Conservation (phyloP, 495 filamentous ascomycete genomes). For the Penicillium subrubescens region DNA sequence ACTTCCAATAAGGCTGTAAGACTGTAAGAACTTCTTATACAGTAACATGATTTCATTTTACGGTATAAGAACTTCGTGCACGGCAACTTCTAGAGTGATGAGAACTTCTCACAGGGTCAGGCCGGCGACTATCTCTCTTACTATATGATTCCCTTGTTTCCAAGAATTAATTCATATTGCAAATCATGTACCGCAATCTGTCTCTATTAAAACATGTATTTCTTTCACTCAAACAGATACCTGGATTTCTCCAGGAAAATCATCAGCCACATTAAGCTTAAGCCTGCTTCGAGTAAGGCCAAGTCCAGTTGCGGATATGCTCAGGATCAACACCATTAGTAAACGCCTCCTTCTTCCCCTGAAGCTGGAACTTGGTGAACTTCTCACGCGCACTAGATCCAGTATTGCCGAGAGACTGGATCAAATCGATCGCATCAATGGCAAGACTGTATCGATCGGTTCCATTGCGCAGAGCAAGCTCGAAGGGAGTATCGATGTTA, state of each 20-base stretch:
- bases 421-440: constrained; percentile 70
- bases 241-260: not conserved
- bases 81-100: too few relatives aligned
- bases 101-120: too few relatives aligned
- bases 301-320: constrained; percentile 65
- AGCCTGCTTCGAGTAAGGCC: constrained; percentile 46
- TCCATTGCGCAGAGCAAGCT: constrained; percentile 70
- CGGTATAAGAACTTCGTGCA: too few relatives aligned
- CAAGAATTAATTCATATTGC: not conserved
- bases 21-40: too few relatives aligned
- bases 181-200: not conserved
- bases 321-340: constrained; percentile 67
- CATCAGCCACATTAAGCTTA: not conserved
- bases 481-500: constrained; percentile 75
- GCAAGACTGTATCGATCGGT: constrained; percentile 72
- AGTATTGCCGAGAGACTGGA: constrained; percentile 57
- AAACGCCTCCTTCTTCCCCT: constrained; percentile 59
- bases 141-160: not conserved
- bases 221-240: not conserved
- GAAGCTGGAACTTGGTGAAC: constrained; percentile 59
- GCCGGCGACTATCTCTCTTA: too few relatives aligned
- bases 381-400: constrained; percentile 60
- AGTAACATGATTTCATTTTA: too few relatives aligned
- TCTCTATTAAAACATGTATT: not conserved
- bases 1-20: too few relatives aligned